Evolutionary conservation across 176 grass and related monocot species (phyloP).

Genomic region (Oryza meyeriana): DNA sequence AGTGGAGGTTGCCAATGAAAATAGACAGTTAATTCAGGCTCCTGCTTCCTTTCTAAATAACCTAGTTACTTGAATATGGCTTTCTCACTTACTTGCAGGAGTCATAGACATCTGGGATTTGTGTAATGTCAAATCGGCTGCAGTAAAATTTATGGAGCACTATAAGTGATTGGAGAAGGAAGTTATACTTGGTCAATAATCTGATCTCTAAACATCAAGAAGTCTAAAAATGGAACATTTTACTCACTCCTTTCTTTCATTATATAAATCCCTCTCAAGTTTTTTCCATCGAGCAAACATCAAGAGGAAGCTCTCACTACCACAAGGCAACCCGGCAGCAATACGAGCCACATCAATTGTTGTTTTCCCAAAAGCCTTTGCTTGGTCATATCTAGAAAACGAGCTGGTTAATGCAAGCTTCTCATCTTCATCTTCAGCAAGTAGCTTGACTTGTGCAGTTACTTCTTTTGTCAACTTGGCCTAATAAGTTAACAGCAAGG

Average conservation of each 20-base stretch:
- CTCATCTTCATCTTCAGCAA: conserved; percentile 92
- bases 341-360: conserved; percentile 96
- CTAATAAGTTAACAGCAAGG: conserved; percentile 40
- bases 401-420: conserved; percentile 70
- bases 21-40: background rate
- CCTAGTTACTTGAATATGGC: conserved; percentile 17
- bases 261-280: conserved; percentile 92
- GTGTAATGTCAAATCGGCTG: conserved; percentile 97
- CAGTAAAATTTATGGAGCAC: conserved; percentile 38
- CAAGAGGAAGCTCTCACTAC: conserved; percentile 94
- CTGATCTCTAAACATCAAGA: conserved; percentile 12
- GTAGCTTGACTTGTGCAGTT: conserved; percentile 93
- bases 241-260: conserved; percentile 94
- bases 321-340: conserved; percentile 97
- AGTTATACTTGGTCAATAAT: background rate
- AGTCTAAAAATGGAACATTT: conserved; percentile 33
- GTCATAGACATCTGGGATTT: conserved; percentile 98
- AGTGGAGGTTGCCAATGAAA: background rate
- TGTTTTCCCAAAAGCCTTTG: conserved; percentile 91
- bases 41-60: background rate
- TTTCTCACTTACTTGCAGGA: conserved; percentile 99
- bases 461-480: conserved; percentile 82
- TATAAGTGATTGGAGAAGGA: conserved; percentile 20
- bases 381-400: conserved; percentile 87
- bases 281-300: conserved; percentile 99